Percentiles rank a stretch among this genome's conserved stretches.
phyloP scores from a whole-genome alignment of 345 rosid species.

The Eucalyptus dawsonii region DNA sequence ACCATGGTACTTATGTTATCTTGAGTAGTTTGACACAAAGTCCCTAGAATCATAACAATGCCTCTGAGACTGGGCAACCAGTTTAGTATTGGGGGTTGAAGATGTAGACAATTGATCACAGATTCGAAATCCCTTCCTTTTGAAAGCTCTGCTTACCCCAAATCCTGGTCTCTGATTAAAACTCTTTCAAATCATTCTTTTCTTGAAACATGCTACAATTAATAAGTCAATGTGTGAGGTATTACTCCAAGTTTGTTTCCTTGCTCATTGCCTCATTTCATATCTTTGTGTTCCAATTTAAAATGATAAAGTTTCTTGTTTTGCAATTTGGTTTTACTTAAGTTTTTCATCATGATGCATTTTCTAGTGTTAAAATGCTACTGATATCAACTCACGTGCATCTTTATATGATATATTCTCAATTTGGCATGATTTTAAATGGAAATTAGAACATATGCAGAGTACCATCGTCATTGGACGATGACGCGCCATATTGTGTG shows the following conservation, averaged over 20 bases:
- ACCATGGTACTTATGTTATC: not conserved
- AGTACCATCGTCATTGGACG: not conserved
- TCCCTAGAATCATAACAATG: not conserved
- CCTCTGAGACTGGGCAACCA: not conserved
- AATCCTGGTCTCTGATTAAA: not conserved
- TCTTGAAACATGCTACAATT: not conserved
- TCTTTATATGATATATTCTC: not conserved
- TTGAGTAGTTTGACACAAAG: not conserved
- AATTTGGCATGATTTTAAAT: not conserved
- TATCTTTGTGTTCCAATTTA: not conserved
- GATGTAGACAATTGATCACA: not conserved
- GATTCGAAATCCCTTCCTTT: not conserved
- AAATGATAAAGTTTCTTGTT: not conserved
- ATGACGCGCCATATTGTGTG: not conserved
- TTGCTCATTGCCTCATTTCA: not conserved
- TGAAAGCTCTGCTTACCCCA: not conserved
- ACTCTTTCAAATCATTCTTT: not conserved
- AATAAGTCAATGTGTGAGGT: not conserved
- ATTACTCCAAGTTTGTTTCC: not conserved
- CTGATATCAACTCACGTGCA: not conserved
- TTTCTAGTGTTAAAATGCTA: not conserved
- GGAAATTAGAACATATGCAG: not conserved
- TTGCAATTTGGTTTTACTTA: not conserved
- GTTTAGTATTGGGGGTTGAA: not conserved
- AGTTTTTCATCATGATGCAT: not conserved